A percentile compares a stretch with the other conserved stretches of the same genome.
Conservation (phyloP, 495 filamentous ascomycete species). For the Amniculicola lignicola region DNA sequence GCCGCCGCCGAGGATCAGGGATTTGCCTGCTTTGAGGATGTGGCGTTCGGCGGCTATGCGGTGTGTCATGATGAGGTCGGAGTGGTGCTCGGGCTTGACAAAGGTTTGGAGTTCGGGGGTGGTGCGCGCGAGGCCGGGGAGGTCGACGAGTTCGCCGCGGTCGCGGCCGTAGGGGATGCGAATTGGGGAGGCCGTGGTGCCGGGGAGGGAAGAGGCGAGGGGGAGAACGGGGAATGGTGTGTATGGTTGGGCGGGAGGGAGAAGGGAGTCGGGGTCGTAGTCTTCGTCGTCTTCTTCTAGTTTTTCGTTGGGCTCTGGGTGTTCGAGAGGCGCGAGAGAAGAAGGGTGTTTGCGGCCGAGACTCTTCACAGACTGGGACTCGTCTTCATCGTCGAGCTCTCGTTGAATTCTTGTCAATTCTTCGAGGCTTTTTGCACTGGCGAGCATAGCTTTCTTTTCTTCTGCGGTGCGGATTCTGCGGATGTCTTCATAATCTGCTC, state of each 20-base stretch:
- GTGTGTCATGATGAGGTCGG: slow-evolving; percentile 69
- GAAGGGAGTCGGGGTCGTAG: slow-evolving; percentile 49
- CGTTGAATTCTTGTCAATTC: slow-evolving; percentile 24
- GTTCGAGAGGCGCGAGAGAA: neutral
- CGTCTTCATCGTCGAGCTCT: slow-evolving; percentile 29
- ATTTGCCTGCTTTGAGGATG: slow-evolving; percentile 72
- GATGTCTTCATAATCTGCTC: slow-evolving; percentile 40
- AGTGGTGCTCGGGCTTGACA: slow-evolving; percentile 61
- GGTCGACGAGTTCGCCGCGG: slow-evolving; percentile 87
- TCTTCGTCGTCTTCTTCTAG: slow-evolving; percentile 36
- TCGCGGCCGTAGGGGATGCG: slow-evolving; percentile 80
- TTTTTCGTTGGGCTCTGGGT: neutral
- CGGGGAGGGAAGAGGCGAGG: slow-evolving; percentile 77
- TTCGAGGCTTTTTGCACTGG: slow-evolving; percentile 11
- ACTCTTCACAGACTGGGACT: slow-evolving; percentile 31
- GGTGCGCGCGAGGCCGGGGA: slow-evolving; percentile 78
- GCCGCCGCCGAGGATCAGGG: slow-evolving; percentile 77
- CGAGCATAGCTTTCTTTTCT: slow-evolving; percentile 21
- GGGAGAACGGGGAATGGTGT: slow-evolving; percentile 75
- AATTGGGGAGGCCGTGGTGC: slow-evolving; percentile 93
- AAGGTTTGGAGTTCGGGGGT: slow-evolving; percentile 57
- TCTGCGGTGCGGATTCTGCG: slow-evolving; percentile 31
- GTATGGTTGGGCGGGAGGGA: slow-evolving; percentile 73
- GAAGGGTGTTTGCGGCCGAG: neutral
- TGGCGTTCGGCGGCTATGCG: slow-evolving; percentile 65